Evolutionary conservation across 2,329 filamentous ascomycete species (phyloP), one percentile per base, ranked within the genome.

Genomic region (Lachnellula arida): DNA sequence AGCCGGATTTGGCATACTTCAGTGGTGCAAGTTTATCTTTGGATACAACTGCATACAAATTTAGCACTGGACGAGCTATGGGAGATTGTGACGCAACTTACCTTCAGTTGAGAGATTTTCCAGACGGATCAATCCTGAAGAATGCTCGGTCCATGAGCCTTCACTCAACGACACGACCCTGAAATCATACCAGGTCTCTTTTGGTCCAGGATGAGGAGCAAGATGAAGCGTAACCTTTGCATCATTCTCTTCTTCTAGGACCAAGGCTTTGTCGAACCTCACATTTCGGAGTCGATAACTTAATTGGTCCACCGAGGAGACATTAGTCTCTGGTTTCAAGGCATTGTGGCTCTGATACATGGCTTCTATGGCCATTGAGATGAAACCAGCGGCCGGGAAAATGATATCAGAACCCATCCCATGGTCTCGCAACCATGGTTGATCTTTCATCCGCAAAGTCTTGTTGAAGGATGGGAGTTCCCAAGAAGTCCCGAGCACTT

Each of bases 401-500:
- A 81, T 67, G 34, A 76, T 74, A 1, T 75, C 75, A 59, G 75
- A 76, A 55, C 80, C 77, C 9, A 80, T 71, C 35, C 15, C 46
- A 52, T 82, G 80, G 55, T 81, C 77, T 44, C 71, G 67, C 8
- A 81, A 70, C 79, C 80, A 82, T 0, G 78, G 76, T 48, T 77
- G 76, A 62, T 81, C 78, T 1, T 57, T 52, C 6, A 65, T 37
- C 1, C 47, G 40, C 2, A 73, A 39, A 3, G 63, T 34, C 32
- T 71, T 70, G 2, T 66, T 57, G 65, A 65, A 73, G 3, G 53
- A 50, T 2, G 65, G 64, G 7, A 63, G 58, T 22, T 62, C 54
- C 15, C 59, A 56, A 4, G 55, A 59, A 1, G 50, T 58, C 40
- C 56, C 67, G 35, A 60, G 19, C 23, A 57, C 50, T 51, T 53